These are phyloP conservation scores for Hippophae rhamnoides DNA, from an alignment of 306 rosid genomes.

Conservation along the genomic window DNA sequence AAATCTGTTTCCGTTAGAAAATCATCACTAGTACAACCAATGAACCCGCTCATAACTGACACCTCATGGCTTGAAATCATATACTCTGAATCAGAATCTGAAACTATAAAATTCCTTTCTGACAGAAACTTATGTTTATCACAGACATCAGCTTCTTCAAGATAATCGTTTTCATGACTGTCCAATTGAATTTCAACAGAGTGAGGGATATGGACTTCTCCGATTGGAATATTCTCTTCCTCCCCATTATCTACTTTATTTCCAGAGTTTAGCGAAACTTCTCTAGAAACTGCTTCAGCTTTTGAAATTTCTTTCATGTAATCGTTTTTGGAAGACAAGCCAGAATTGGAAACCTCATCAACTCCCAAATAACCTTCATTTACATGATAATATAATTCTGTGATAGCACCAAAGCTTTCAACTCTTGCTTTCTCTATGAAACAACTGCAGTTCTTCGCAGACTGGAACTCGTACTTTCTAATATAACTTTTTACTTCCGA, in stretches of 20 bases:
- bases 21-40: conserved; percentile 20
- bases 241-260: conserved; percentile 13
- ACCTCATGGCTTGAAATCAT: conserved; percentile 22
- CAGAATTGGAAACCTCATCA: conserved; percentile 2
- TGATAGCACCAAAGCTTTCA: conserved; percentile 28
- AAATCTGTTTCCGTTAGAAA: conserved; percentile 47
- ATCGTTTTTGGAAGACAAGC: conserved; percentile 15
- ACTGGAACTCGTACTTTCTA: conserved; percentile 40
- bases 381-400: conserved; percentile 26
- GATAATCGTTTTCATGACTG: conserved; percentile 1
- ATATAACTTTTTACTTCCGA: conserved; percentile 25
- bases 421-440: conserved; percentile 44
- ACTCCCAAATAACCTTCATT: conserved; percentile 9
- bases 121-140: conserved; percentile 18
- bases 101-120: conserved; percentile 33
- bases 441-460: conserved; percentile 32
- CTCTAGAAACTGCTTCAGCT: conserved; percentile 16
- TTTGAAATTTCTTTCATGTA: conserved; percentile 7
- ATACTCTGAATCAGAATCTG: conserved; percentile 36
- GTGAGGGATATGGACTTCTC: conserved; percentile 14
- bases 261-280: conserved; percentile 13
- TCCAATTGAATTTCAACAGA: conserved; percentile 15
- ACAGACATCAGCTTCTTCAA: conserved; percentile 1
- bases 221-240: conserved; percentile 10
- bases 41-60: conserved; percentile 11